Base-by-base conservation (phyloP, 116 monocot genomes). In the Zostera marina region DNA sequence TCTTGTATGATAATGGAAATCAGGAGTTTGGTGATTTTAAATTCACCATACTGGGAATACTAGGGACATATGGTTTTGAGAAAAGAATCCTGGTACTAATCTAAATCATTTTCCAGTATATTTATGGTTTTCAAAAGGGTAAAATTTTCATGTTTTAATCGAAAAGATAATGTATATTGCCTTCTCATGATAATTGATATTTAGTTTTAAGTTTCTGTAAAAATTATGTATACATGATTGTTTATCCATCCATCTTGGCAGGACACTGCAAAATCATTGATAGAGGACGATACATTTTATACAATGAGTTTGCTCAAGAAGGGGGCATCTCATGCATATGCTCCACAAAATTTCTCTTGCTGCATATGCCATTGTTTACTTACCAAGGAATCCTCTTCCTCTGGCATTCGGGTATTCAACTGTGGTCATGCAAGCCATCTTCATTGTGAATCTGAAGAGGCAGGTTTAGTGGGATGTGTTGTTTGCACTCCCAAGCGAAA, bases 21-120 rank as follows among this genome's bases (percentile, higher is more conserved):
- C 89, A 85, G 60, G 96, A 96, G 63, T 96, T 96, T 74, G 96
- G 96, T 66, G 89, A 89, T 70, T 96, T 89, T 64, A 96, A 89
- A 57, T 63, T 80, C 25, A 82, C 82, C 11, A 85, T 96, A 63
- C 53, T 82, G 58, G 82, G 70, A 60, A 82, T 96, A 80, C 72
- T 96, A 58, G 84, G 78, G 55, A 85, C 78, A 7, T 89, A 89
- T 72, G 85, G 80, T 63, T 96, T 80, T 47, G 96, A 96, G 58
- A 85, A 80, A 78, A 82, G 76, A 82, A 96, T 96, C 56, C 63
- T 96, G 80, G 89, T 70, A 70, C 21, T 22, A 38, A 40, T 63
- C 39, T 49, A 40, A 40, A 52, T 13, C 3, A 1, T 17, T 52
- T 41, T 43, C 11, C 43, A 40, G 20, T 32, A 32, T 32, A 5